Evolutionary conservation across 176 grass and related monocot species (phyloP).

Genomic region (Dactylis glomerata): DNA sequence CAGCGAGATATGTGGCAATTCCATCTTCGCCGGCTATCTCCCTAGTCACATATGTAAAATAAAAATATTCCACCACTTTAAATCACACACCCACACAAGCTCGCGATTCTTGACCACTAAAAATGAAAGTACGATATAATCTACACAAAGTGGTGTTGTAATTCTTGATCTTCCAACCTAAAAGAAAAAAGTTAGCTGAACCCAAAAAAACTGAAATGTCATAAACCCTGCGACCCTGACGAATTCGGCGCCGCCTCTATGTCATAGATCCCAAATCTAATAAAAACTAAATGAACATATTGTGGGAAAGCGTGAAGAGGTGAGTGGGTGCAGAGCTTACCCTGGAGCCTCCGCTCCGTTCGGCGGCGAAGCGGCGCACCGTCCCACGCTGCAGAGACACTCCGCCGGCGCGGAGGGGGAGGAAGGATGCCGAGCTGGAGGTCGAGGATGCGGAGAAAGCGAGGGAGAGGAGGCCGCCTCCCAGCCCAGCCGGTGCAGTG

Average conservation of each 20-base stretch:
- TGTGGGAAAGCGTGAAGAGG: background rate
- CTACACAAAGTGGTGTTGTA: background rate
- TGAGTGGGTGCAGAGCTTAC: background rate
- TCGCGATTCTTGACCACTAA: background rate
- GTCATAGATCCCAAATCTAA: background rate
- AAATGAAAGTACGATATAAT: background rate
- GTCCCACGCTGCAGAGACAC: background rate
- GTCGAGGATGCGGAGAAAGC: background rate
- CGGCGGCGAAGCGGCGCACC: conserved; percentile 6
- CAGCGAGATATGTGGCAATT: background rate
- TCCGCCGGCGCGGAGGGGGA: background rate
- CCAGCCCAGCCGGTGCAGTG: conserved; percentile 1
- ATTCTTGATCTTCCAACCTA: background rate
- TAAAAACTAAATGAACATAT: background rate
- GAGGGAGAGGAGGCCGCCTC: background rate
- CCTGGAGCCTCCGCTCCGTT: background rate
- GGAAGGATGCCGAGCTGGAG: background rate
- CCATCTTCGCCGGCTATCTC: background rate
- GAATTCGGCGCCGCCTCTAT: background rate
- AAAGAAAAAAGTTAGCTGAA: background rate
- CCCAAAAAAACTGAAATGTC: background rate
- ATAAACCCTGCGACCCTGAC: background rate
- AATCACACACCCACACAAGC: background rate
- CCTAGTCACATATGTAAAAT: conserved; percentile 8
- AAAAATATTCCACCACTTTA: background rate